Percentiles rank a stretch among this genome's conserved stretches.
These are phyloP conservation scores for Asterochloris sp. DNA, from an alignment of 139 green algal species.

Conservation along the genomic window DNA sequence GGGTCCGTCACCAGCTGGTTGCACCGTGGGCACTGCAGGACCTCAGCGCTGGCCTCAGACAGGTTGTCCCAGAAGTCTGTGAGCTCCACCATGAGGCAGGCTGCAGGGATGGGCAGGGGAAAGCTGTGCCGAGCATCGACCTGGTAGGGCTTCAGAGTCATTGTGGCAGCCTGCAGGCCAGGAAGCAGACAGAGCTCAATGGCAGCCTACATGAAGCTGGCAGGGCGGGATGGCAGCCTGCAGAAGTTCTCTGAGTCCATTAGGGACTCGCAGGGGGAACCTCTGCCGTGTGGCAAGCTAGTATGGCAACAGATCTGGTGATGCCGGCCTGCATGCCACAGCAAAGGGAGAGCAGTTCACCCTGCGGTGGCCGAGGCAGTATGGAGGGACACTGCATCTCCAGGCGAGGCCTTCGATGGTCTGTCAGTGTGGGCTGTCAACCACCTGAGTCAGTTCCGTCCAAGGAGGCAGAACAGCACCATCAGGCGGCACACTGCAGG, in stretches of 20 bases:
- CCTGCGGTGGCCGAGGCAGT: too few species aligned
- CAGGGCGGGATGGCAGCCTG: neutral
- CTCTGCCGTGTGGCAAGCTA: too few species aligned
- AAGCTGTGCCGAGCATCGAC: slow-evolving; percentile 33
- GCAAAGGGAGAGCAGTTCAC: too few species aligned
- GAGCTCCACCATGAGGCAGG: slow-evolving; percentile 49
- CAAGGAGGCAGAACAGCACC: too few species aligned
- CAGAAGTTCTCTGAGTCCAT: neutral
- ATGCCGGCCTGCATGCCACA: too few species aligned
- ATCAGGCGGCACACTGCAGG: too few species aligned
- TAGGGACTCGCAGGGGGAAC: too few species aligned
- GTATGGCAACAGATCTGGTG: too few species aligned
- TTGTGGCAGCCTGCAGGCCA: neutral
- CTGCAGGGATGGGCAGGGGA: slow-evolving; percentile 26
- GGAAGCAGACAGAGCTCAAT: neutral
- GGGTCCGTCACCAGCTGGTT: slow-evolving; percentile 38
- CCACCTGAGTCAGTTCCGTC: too few species aligned
- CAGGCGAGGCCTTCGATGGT: too few species aligned
- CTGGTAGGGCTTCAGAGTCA: slow-evolving; percentile 29
- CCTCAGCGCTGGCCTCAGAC: slow-evolving; percentile 28
- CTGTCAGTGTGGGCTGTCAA: too few species aligned
- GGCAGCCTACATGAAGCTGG: neutral
- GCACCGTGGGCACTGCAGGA: slow-evolving; percentile 52
- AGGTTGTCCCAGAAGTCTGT: slow-evolving; percentile 36
- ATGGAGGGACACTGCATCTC: too few species aligned